Conservation (phyloP, 2,329 filamentous ascomycete genomes). For the Ilyonectria robusta region DNA sequence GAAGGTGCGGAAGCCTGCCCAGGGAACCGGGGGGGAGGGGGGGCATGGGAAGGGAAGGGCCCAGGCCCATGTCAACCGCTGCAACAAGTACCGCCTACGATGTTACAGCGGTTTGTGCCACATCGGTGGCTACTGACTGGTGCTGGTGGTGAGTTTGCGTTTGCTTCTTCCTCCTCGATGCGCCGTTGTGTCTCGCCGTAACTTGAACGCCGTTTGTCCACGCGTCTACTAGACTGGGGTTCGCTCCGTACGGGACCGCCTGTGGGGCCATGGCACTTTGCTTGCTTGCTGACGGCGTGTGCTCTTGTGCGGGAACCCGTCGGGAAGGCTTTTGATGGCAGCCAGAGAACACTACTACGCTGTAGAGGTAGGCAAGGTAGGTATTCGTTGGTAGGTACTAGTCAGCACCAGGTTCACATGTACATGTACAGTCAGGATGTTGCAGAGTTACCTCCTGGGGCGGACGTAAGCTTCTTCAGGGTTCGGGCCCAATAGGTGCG, state of each 20-base stretch:
- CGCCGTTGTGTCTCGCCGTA: constrained; percentile 44
- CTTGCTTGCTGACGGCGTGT: constrained; percentile 19
- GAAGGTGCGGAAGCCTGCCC: background rate
- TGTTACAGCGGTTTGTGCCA: constrained; percentile 39
- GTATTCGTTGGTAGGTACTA: constrained; percentile 7
- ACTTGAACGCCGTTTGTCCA: constrained; percentile 41
- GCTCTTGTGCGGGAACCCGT: constrained; percentile 22
- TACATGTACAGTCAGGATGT: constrained; percentile 22
- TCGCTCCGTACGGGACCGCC: constrained; percentile 31
- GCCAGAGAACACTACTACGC: background rate
- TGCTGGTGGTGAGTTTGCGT: constrained; percentile 31
- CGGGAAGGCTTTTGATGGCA: constrained; percentile 15
- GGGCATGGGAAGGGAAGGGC: constrained; percentile 19
- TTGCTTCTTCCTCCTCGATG: constrained; percentile 39
- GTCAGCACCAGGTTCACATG: constrained; percentile 10
- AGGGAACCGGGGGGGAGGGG: constrained; percentile 28
- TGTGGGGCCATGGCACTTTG: constrained; percentile 33
- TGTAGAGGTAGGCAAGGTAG: background rate
- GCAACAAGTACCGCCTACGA: constrained; percentile 39
- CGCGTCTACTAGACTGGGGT: constrained; percentile 31
- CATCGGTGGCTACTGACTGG: constrained; percentile 40
- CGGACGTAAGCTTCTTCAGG: constrained; percentile 20
- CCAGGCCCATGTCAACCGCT: constrained; percentile 28
- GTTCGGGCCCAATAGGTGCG: constrained; percentile 11
- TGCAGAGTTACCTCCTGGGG: constrained; percentile 10